A percentile compares a stretch with the other conserved stretches of the same genome.
phyloP scores from a whole-genome alignment of 1,139 yeast genomes.

The Ogataea hybrid region DNA sequence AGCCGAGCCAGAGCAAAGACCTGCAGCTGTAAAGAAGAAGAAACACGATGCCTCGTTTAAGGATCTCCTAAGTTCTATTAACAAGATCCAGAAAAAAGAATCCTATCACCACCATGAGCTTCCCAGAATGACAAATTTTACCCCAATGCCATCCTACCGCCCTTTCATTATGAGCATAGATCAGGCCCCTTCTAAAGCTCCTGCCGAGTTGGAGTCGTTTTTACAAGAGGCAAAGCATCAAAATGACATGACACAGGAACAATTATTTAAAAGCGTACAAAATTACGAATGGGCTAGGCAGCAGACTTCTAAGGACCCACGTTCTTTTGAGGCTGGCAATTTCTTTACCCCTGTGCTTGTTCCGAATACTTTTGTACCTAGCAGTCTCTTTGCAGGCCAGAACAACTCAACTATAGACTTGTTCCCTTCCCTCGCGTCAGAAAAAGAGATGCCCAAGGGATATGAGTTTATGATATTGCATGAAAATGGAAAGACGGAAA shows the following conservation, averaged over 20 bases:
- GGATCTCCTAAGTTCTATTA: constrained; percentile 21
- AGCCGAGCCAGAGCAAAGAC: not conserved
- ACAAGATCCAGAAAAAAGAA: constrained; percentile 21
- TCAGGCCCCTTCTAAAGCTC: constrained; percentile 1
- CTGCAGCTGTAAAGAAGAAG: not conserved
- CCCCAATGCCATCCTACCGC: constrained; percentile 22
- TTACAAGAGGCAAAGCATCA: constrained; percentile 44
- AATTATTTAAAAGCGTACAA: constrained; percentile 44
- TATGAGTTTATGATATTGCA: constrained; percentile 47
- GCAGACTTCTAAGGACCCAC: constrained; percentile 34
- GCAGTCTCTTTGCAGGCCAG: constrained; percentile 12
- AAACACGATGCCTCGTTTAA: constrained; percentile 14
- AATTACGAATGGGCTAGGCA: constrained; percentile 55
- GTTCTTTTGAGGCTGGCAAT: constrained; percentile 43
- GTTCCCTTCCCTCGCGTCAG: constrained; percentile 5
- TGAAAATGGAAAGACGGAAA: constrained; percentile 41
- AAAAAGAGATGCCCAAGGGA: constrained; percentile 6
- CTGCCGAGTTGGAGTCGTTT: constrained; percentile 29
- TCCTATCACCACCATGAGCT: constrained; percentile 12
- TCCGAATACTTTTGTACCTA: constrained; percentile 31
- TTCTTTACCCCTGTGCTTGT: constrained; percentile 48
- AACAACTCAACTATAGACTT: constrained; percentile 3
- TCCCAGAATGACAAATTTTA: constrained; percentile 25
- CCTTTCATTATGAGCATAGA: constrained; percentile 6
- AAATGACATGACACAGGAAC: constrained; percentile 41